These are phyloP conservation scores for Globisporangium yorkense DNA, from an alignment of 352 stramenopile species.

Conservation along the genomic window DNA sequence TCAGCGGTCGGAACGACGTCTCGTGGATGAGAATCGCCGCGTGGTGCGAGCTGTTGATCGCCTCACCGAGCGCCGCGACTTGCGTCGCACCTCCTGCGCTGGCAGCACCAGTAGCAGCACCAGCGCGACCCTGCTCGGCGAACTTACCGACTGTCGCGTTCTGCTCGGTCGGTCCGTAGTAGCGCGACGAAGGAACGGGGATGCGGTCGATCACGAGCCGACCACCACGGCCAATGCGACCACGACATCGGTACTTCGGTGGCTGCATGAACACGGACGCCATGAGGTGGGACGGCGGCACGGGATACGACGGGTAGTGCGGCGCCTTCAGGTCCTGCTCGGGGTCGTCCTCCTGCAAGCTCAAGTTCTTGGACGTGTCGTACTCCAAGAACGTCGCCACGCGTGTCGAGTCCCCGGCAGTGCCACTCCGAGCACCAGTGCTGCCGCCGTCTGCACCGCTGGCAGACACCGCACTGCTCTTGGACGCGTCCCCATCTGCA, in stretches of 20 bases:
- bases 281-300: slow-evolving; percentile 54
- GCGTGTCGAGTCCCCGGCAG: not conserved
- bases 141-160: slow-evolving; percentile 30
- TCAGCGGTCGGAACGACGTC: slow-evolving; percentile 38
- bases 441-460: not conserved
- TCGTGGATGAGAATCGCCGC: slow-evolving; percentile 63
- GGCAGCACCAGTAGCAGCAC: not conserved
- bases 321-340: slow-evolving; percentile 18
- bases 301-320: slow-evolving; percentile 60
- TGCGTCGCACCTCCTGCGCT: slow-evolving; percentile 11
- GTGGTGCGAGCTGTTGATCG: slow-evolving; percentile 42
- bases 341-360: slow-evolving; percentile 29
- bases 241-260: slow-evolving; percentile 64
- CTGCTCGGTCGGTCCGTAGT: slow-evolving; percentile 45
- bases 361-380: slow-evolving; percentile 61
- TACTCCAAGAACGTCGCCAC: slow-evolving; percentile 71
- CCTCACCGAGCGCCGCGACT: slow-evolving; percentile 16
- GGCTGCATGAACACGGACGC: slow-evolving; percentile 61
- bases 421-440: not conserved
- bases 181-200: slow-evolving; percentile 42
- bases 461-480: not conserved
- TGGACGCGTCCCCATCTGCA: not conserved
- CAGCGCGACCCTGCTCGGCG: not conserved
- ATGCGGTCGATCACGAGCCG: slow-evolving; percentile 74
- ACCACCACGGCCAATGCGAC: slow-evolving; percentile 64